Evolutionary conservation across 805 yeast species (phyloP).

Genomic region (Saccharomyces eubayanus): DNA sequence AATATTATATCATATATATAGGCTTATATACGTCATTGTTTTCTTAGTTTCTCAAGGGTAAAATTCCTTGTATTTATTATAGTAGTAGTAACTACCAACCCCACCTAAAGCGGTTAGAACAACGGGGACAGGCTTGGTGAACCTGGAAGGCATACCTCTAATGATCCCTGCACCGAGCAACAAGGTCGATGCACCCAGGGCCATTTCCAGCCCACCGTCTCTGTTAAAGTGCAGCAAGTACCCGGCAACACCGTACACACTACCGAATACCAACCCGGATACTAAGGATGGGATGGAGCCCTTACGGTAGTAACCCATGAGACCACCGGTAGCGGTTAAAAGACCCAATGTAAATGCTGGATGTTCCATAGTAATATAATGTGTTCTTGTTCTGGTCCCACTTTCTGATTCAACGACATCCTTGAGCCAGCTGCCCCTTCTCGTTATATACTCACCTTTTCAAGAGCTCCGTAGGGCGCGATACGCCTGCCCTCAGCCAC

Average conservation of each 20-base stretch:
- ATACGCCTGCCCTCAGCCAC: background rate
- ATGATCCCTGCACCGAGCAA: slow-evolving; percentile 65
- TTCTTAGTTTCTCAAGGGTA: slow-evolving; percentile 30
- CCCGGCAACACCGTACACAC: slow-evolving; percentile 60
- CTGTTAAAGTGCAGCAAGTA: slow-evolving; percentile 64
- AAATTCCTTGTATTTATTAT: slow-evolving; percentile 66
- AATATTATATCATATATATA: background rate
- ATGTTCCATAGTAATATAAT: slow-evolving; percentile 47
- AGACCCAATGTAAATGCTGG: slow-evolving; percentile 68
- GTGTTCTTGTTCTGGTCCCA: background rate
- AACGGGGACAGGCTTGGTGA: slow-evolving; percentile 71
- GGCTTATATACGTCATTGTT: background rate
- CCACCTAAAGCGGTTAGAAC: slow-evolving; percentile 55
- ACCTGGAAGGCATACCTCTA: slow-evolving; percentile 51
- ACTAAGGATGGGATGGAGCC: slow-evolving; percentile 71
- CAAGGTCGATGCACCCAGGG: slow-evolving; percentile 60
- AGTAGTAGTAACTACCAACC: slow-evolving; percentile 58
- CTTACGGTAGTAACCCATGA: slow-evolving; percentile 59
- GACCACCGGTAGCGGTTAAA: slow-evolving; percentile 60
- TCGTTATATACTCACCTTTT: background rate
- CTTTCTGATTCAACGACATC: background rate
- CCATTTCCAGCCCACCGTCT: slow-evolving; percentile 75
- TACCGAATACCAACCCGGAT: slow-evolving; percentile 61
- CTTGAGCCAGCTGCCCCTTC: background rate
- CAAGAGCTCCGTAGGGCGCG: background rate